Evolutionary conservation across 1,139 yeast genomes (phyloP), one percentile per base, ranked within the genome.

Genomic region (Diutina neorugosa): DNA sequence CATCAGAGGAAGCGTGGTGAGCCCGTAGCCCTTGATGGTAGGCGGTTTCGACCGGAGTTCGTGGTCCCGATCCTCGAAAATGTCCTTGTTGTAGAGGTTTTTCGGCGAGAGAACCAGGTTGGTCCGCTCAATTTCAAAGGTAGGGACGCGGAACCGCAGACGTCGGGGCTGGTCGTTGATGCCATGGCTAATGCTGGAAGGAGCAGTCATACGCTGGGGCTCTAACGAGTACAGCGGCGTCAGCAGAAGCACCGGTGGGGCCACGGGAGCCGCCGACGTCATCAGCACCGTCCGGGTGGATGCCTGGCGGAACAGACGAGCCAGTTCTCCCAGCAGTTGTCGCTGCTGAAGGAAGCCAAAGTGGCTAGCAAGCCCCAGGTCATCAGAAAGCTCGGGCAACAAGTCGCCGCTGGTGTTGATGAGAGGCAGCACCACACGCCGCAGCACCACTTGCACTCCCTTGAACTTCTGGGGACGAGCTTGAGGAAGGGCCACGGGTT

Each of bases 1-100:
- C 72, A 73, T 70, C 55, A 78, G 74, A 54, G 77, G 78, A 53
- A 69, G 67, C 0, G 78, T 71, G 55, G 68, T 70, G 76, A 72
- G 69, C 8, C 78, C 76, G 49, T 65, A 62, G 21, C 73, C 61
- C 57, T 64, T 64, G 42, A 74, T 74, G 6, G 79, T 74, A 14
- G 77, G 73, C 23, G 56, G 57, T n/a, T 65, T 60, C 8, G 63
- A 51, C 4, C 53, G 40, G 11, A 16, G 6, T 7, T 16, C 16
- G 9, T 7, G 19, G 19, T 40, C 20, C 9, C 43, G 57, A 55
- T 73, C 78, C 41, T 67, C 70, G 58, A 74, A 74, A 8, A 74
- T 73, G 53, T 74, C 79, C 23, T 27, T n/a, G 58, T 71, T 68
- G 58, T 74, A 74, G 56, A 64, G 65, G 55, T 72, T 67, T 52